phyloP scores from a whole-genome alignment of 2,329 filamentous ascomycete genomes.

The Elsinoe fawcettii region DNA sequence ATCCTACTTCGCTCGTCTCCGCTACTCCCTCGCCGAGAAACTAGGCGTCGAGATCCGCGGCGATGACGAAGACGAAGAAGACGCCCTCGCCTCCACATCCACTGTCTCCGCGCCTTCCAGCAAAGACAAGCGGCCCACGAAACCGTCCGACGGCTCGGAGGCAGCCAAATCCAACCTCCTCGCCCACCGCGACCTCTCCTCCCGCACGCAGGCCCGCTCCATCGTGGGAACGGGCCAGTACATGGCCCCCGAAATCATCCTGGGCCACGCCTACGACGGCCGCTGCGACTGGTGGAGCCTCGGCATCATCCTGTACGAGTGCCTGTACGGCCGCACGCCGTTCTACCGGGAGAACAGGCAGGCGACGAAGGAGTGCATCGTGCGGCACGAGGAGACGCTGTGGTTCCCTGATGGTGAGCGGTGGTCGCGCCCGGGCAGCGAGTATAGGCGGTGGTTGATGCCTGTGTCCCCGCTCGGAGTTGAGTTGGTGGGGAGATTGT shows the following conservation, averaged over 20 bases:
- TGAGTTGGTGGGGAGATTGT: conserved; percentile 64
- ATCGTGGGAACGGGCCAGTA: conserved; percentile 95
- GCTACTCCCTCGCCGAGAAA: conserved; percentile 69
- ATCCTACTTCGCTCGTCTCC: conserved; percentile 73
- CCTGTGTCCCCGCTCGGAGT: conserved; percentile 63
- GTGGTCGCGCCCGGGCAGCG: conserved; percentile 45
- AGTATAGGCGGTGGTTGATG: conserved; percentile 29
- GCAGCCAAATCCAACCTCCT: conserved; percentile 23
- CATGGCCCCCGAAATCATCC: conserved; percentile 92
- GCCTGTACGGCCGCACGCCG: conserved; percentile 83
- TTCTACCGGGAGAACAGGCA: conserved; percentile 77
- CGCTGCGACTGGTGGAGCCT: conserved; percentile 97
- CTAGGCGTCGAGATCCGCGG: conserved; percentile 67
- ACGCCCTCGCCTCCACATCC: conserved; percentile 25
- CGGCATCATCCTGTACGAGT: conserved; percentile 90
- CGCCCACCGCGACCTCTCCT: conserved; percentile 38
- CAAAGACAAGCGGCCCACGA: conserved; percentile 18
- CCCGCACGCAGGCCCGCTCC: conserved; percentile 66
- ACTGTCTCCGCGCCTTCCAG: background rate
- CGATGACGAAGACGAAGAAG: conserved; percentile 61
- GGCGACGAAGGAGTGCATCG: conserved; percentile 77
- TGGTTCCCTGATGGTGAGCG: conserved; percentile 56
- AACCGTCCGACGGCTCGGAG: conserved; percentile 20
- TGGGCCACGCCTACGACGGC: conserved; percentile 76
- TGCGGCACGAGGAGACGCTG: conserved; percentile 64